Conservation (phyloP, 1,139 yeast genomes). For the Scheffersomyces titani region DNA sequence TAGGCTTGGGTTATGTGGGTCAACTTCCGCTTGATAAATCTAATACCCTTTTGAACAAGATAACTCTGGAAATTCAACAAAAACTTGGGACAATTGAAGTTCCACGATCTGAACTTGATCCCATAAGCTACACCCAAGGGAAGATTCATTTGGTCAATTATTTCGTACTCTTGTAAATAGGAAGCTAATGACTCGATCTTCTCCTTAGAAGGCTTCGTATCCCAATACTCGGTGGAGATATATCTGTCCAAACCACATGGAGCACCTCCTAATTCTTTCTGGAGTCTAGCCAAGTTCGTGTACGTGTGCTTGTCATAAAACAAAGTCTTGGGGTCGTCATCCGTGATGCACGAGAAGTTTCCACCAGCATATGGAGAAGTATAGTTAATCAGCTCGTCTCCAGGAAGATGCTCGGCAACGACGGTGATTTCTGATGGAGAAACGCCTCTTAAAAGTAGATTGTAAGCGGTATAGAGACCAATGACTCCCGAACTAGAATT, state of each 20-base stretch:
- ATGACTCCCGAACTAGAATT: constrained; percentile 60
- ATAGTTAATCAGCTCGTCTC: constrained; percentile 67
- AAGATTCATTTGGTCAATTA: constrained; percentile 30
- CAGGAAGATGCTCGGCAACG: constrained; percentile 67
- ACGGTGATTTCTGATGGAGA: constrained; percentile 52
- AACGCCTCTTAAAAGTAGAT: constrained; percentile 48
- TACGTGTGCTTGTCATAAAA: constrained; percentile 59
- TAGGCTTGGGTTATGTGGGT: constrained; percentile 59
- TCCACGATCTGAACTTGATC: constrained; percentile 57
- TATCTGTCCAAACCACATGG: constrained; percentile 56
- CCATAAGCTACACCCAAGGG: constrained; percentile 57
- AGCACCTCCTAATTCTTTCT: constrained; percentile 50
- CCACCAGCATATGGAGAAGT: constrained; percentile 88
- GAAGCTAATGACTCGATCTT: constrained; percentile 46
- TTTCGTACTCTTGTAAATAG: constrained; percentile 47
- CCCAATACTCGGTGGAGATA: constrained; percentile 60
- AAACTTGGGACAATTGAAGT: constrained; percentile 67
- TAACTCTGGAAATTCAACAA: constrained; percentile 45
- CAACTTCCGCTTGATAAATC: constrained; percentile 43
- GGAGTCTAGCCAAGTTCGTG: constrained; percentile 43
- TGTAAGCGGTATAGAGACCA: constrained; percentile 66
- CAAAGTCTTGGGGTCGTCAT: constrained; percentile 53
- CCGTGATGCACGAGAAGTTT: constrained; percentile 66
- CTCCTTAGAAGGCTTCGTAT: constrained; percentile 37
- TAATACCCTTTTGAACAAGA: constrained; percentile 49